phyloP scores from a whole-genome alignment of 371 early-diverging fungal genomes.

The Apophysomyces trapeziformis region DNA sequence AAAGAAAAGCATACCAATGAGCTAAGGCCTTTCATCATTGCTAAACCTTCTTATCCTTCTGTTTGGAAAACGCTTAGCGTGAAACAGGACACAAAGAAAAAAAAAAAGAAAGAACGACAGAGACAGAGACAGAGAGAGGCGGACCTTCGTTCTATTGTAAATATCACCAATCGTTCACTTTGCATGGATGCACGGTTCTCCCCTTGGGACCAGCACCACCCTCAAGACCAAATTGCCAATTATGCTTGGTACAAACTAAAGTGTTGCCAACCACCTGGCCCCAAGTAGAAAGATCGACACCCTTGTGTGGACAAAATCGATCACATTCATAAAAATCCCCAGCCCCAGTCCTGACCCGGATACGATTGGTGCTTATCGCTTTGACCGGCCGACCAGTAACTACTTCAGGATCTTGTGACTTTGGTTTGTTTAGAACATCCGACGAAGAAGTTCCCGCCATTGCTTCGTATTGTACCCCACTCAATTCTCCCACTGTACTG shows the following conservation, averaged over 20 bases:
- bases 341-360: conserved; percentile 55
- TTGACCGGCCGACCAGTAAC: conserved; percentile 48
- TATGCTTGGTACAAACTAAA: conserved; percentile 68
- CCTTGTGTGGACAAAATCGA: conserved; percentile 72
- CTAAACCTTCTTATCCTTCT: conserved; percentile 7
- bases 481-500: neutral
- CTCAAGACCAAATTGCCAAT: conserved; percentile 65
- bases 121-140: no score
- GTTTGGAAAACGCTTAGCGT: conserved; percentile 3
- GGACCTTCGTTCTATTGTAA: conserved; percentile 4
- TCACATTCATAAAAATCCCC: conserved; percentile 69
- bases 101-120: neutral
- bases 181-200: conserved; percentile 60
- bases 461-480: neutral
- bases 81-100: neutral
- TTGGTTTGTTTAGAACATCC: conserved; percentile 6
- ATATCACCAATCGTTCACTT: conserved; percentile 66
- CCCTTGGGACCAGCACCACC: conserved; percentile 53
- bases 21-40: neutral
- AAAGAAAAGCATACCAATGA: neutral
- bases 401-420: conserved; percentile 9
- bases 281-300: conserved; percentile 68
- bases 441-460: neutral
- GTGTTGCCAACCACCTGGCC: conserved; percentile 64
- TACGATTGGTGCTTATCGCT: conserved; percentile 51